Percentiles rank a stretch among this genome's conserved stretches.
phyloP scores from a whole-genome alignment of 352 stramenopile species.

The Phytophthora uliginosa region DNA sequence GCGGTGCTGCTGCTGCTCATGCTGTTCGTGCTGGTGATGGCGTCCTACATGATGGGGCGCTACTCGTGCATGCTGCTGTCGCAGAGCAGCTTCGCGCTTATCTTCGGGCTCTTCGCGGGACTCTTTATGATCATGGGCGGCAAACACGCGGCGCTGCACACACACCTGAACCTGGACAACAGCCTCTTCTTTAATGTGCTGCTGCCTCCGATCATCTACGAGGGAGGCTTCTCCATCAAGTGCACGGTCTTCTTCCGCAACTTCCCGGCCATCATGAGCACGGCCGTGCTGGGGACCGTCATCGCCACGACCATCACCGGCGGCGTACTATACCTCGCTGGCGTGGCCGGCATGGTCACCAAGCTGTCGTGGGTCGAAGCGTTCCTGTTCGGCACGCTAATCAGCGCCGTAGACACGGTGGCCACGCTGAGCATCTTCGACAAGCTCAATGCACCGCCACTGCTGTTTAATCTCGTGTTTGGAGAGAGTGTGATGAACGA shows the following conservation, averaged over 20 bases:
- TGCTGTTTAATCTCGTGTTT: slow-evolving; percentile 97
- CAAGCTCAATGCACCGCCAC: slow-evolving; percentile 85
- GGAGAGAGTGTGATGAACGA: slow-evolving; percentile 97
- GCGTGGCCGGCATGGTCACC: slow-evolving; percentile 69
- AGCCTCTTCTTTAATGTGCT: slow-evolving; percentile 91
- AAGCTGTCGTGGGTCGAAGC: slow-evolving; percentile 92
- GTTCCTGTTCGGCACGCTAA: slow-evolving; percentile 94
- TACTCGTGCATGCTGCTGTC: slow-evolving; percentile 90
- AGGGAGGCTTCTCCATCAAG: slow-evolving; percentile 90
- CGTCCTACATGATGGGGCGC: slow-evolving; percentile 88
- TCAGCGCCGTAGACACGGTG: slow-evolving; percentile 95
- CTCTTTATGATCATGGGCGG: slow-evolving; percentile 76
- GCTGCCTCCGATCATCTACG: slow-evolving; percentile 90
- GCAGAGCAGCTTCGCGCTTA: slow-evolving; percentile 87
- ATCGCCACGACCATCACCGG: slow-evolving; percentile 85
- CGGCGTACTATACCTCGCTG: slow-evolving; percentile 74
- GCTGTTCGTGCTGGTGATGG: slow-evolving; percentile 91
- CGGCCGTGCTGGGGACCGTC: slow-evolving; percentile 80
- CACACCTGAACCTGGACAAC: slow-evolving; percentile 89
- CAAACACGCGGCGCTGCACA: slow-evolving; percentile 73
- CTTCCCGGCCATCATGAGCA: slow-evolving; percentile 90
- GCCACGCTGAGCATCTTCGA: slow-evolving; percentile 95
- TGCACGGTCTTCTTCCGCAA: slow-evolving; percentile 88
- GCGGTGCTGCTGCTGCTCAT: slow-evolving; percentile 85
- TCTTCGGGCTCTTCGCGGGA: slow-evolving; percentile 82